Evolutionary conservation across 495 filamentous ascomycete species (phyloP).

Genomic region (Apiosordaria backusii): DNA sequence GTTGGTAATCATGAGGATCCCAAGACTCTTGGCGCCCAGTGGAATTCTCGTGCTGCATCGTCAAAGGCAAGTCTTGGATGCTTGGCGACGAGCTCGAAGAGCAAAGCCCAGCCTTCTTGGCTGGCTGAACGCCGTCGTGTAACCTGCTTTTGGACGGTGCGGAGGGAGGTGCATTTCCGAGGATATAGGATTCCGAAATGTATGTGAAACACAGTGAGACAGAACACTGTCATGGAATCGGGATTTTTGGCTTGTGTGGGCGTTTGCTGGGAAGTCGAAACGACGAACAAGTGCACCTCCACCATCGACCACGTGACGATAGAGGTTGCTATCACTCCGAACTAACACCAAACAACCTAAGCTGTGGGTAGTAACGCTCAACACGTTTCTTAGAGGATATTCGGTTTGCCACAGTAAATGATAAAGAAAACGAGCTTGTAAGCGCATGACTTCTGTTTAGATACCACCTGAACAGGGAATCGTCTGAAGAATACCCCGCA

Average conservation of each 20-base stretch:
- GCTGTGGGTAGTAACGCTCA: too few relatives aligned
- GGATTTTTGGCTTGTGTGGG: background rate
- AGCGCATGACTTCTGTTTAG: background rate
- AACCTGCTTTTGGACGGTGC: background rate
- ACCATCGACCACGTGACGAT: too few relatives aligned
- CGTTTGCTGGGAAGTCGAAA: too few relatives aligned
- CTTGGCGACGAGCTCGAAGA: background rate
- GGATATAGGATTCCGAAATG: background rate
- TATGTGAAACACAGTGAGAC: background rate
- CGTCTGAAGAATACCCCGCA: background rate
- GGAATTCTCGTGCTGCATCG: background rate
- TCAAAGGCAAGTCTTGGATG: background rate
- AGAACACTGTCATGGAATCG: background rate
- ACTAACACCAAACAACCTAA: too few relatives aligned
- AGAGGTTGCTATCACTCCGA: too few relatives aligned
- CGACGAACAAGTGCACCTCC: too few relatives aligned
- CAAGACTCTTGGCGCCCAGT: constrained; percentile 8
- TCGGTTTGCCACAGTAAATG: too few relatives aligned
- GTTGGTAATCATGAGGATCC: constrained; percentile 10
- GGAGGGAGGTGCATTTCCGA: background rate
- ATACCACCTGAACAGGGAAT: too few relatives aligned
- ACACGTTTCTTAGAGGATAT: too few relatives aligned
- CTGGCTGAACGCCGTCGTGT: background rate
- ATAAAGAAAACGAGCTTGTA: background rate
- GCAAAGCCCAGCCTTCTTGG: background rate